Percentiles rank a stretch among this genome's conserved stretches.
These are phyloP conservation scores for Monarda citriodora DNA, from an alignment of 305 asterid genomes.

Conservation along the genomic window DNA sequence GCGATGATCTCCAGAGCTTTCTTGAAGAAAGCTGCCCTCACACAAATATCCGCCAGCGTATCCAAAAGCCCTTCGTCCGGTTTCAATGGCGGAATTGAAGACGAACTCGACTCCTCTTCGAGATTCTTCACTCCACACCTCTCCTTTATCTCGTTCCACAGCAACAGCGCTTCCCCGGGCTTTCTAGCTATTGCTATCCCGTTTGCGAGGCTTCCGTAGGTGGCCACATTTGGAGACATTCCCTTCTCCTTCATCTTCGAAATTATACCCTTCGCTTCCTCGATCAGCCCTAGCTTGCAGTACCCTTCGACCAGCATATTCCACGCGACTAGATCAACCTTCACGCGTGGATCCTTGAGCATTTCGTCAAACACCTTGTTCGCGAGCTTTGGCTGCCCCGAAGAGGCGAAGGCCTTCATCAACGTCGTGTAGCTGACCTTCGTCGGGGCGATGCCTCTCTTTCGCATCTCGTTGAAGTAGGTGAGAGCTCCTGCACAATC, in stretches of 20 bases:
- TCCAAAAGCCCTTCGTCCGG: constrained; percentile 95
- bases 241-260: constrained; percentile 81
- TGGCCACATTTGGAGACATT: constrained; percentile 72
- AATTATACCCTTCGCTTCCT: constrained; percentile 69
- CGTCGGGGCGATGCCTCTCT: constrained; percentile 85
- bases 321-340: constrained; percentile 93
- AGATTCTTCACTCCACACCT: constrained; percentile 50
- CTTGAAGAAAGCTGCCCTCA: constrained; percentile 91
- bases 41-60: constrained; percentile 92
- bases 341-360: constrained; percentile 89
- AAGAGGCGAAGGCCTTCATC: constrained; percentile 95
- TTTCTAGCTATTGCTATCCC: constrained; percentile 87
- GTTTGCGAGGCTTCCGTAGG: constrained; percentile 92
- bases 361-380: constrained; percentile 89
- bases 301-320: constrained; percentile 94
- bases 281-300: constrained; percentile 72
- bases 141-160: constrained; percentile 93
- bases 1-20: constrained; percentile 94
- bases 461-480: constrained; percentile 94
- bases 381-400: constrained; percentile 89
- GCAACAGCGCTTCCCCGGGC: constrained; percentile 95
- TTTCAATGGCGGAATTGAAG: constrained; percentile 40
- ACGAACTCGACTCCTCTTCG: constrained; percentile 22
- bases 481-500: constrained; percentile 87
- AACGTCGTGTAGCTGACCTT: constrained; percentile 94